Conservation (phyloP, 768 basidiomycete genomes). For the Kwoniella shandongensis region DNA sequence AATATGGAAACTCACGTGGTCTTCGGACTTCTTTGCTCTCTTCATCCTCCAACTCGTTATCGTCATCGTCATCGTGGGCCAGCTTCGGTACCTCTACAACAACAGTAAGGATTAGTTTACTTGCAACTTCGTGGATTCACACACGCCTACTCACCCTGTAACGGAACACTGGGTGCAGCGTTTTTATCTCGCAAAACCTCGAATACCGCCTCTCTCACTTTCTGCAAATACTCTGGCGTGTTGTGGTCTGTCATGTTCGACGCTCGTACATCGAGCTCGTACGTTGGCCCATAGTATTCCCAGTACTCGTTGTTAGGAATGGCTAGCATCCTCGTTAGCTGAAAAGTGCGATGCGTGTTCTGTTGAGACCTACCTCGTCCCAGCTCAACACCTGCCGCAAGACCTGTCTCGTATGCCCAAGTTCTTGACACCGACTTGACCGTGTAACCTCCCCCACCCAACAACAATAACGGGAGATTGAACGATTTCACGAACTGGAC, state of each 20-base stretch:
- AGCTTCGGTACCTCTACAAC: slow-evolving; percentile 75
- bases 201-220: slow-evolving; percentile 86
- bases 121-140: too few relatives aligned
- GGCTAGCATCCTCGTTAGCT: slow-evolving; percentile 59
- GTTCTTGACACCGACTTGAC: slow-evolving; percentile 95
- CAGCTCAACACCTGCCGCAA: slow-evolving; percentile 96
- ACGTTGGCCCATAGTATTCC: slow-evolving; percentile 97
- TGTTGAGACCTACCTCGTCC: slow-evolving; percentile 63
- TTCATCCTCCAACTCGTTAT: slow-evolving; percentile 74
- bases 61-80: slow-evolving; percentile 76
- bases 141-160: slow-evolving; percentile 76
- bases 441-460: slow-evolving; percentile 97
- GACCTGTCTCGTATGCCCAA: slow-evolving; percentile 97
- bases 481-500: slow-evolving; percentile 97
- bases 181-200: slow-evolving; percentile 83
- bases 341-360: neutral
- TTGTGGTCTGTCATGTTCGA: slow-evolving; percentile 97
- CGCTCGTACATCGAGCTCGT: slow-evolving; percentile 88
- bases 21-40: slow-evolving; percentile 74
- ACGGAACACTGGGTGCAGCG: slow-evolving; percentile 89
- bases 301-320: slow-evolving; percentile 99
- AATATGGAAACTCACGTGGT: slow-evolving; percentile 60
- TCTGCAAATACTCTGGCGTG: slow-evolving; percentile 85
- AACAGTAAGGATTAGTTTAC: too few relatives aligned
- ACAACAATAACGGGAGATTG: slow-evolving; percentile 84